These are phyloP conservation scores for Termitomyces sp. DNA, from an alignment of 768 basidiomycete species.

Conservation along the genomic window DNA sequence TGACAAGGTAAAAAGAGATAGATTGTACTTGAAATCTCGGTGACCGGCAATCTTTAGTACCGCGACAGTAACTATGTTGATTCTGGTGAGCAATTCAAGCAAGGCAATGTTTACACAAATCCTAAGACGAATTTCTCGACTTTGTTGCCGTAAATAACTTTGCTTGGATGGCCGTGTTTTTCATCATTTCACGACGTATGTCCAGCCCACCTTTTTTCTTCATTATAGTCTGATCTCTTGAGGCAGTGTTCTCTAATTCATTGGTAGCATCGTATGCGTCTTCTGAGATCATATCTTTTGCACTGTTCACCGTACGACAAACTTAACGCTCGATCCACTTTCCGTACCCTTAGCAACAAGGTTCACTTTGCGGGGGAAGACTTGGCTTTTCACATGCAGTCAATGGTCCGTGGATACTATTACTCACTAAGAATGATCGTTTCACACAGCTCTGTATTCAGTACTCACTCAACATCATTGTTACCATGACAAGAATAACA, in stretches of 20 bases:
- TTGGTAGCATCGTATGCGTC: conserved; percentile 11
- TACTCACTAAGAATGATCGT: neutral
- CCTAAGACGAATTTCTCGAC: neutral
- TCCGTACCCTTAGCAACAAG: conserved; percentile 16
- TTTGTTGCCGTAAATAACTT: neutral
- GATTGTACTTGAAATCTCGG: neutral
- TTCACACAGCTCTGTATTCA: neutral
- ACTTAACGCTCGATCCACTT: conserved; percentile 17
- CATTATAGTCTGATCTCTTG: neutral
- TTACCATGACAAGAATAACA: neutral
- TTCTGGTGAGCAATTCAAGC: neutral
- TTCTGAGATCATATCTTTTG: neutral
- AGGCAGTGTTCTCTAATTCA: conserved; percentile 12
- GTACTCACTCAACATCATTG: neutral
- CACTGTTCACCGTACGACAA: neutral
- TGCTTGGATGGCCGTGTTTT: conserved; percentile 13
- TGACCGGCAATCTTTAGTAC: neutral
- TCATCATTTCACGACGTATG: conserved; percentile 11
- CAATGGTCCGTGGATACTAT: neutral
- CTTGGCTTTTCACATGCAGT: neutral
- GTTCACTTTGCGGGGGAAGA: neutral
- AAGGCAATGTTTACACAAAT: neutral
- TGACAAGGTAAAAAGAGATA: conserved; percentile 7
- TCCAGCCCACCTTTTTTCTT: no score
- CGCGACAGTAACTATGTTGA: conserved; percentile 5